These are phyloP conservation scores for Schoenoplectus tabernaemontani DNA, from an alignment of 202 grass and related monocot species.

Conservation along the genomic window DNA sequence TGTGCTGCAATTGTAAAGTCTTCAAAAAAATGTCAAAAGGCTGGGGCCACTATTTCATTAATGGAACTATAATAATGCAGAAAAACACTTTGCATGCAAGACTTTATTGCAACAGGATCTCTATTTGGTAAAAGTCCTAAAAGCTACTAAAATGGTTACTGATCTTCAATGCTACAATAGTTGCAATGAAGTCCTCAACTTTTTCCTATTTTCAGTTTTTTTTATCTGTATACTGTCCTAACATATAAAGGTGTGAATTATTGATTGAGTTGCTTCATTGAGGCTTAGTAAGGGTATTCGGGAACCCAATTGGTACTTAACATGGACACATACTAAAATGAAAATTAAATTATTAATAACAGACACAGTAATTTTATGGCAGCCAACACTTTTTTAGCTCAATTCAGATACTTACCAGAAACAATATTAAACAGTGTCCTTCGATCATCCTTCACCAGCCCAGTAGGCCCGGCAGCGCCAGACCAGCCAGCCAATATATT, in stretches of 20 bases:
- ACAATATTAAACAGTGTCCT: slow-evolving; percentile 83
- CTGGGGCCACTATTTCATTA: not conserved
- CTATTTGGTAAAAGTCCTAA: not conserved
- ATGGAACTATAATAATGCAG: slow-evolving; percentile 2
- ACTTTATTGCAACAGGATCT: not conserved
- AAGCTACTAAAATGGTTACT: not conserved
- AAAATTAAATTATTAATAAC: not conserved
- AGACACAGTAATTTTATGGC: not conserved
- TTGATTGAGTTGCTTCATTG: not conserved
- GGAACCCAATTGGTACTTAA: not conserved
- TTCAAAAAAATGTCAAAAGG: slow-evolving; percentile 8
- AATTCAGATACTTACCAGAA: slow-evolving; percentile 51
- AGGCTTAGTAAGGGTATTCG: not conserved
- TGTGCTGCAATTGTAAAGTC: not conserved
- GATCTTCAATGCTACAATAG: not conserved
- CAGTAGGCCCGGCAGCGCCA: slow-evolving; percentile 58
- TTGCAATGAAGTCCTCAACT: not conserved
- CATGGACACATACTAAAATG: not conserved
- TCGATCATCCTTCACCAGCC: slow-evolving; percentile 63
- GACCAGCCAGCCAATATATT: slow-evolving; percentile 94
- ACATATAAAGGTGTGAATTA: not conserved
- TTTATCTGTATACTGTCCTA: not conserved
- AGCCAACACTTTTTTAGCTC: not conserved
- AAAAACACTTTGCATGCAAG: slow-evolving; percentile 1
- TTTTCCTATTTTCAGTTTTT: not conserved